These are phyloP conservation scores for Lipomyces chichibuensis DNA, from an alignment of 805 yeast genomes.

Conservation along the genomic window DNA sequence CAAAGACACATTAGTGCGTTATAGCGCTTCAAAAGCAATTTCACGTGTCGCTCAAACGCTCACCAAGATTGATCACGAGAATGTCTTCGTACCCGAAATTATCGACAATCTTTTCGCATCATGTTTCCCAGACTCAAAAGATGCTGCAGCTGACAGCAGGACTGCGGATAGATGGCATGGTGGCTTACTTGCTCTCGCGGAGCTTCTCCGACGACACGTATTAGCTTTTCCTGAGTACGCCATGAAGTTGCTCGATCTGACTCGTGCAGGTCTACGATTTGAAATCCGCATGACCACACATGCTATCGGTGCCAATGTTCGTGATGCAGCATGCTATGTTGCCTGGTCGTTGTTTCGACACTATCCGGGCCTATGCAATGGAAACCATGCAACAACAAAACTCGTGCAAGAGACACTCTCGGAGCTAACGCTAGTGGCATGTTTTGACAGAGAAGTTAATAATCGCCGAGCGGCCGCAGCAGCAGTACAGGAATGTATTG, in stretches of 20 bases:
- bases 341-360: constrained; percentile 74
- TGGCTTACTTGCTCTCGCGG: constrained; percentile 60
- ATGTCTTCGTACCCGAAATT: constrained; percentile 16
- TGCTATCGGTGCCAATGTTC: constrained; percentile 65
- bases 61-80: constrained; percentile 7
- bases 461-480: constrained; percentile 84
- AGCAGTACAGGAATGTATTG: constrained; percentile 81
- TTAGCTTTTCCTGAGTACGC: constrained; percentile 15
- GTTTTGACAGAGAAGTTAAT: constrained; percentile 74
- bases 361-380: constrained; percentile 36
- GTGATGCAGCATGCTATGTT: constrained; percentile 84
- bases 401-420: constrained; percentile 36
- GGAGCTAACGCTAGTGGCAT: constrained; percentile 55
- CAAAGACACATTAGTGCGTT: constrained; percentile 61
- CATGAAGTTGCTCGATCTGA: constrained; percentile 24
- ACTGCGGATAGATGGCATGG: constrained; percentile 60
- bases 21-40: constrained; percentile 63
- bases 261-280: constrained; percentile 50
- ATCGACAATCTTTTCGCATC: constrained; percentile 16
- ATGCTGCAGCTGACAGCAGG: constrained; percentile 34
- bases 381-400: constrained; percentile 24
- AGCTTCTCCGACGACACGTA: constrained; percentile 44
- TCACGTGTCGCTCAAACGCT: constrained; percentile 20
- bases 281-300: constrained; percentile 59
- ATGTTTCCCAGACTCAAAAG: constrained; percentile 13